Percentiles rank a stretch among this genome's conserved stretches.
Conservation (phyloP, 2,329 filamentous ascomycete species). For the Cercospora canescens region DNA sequence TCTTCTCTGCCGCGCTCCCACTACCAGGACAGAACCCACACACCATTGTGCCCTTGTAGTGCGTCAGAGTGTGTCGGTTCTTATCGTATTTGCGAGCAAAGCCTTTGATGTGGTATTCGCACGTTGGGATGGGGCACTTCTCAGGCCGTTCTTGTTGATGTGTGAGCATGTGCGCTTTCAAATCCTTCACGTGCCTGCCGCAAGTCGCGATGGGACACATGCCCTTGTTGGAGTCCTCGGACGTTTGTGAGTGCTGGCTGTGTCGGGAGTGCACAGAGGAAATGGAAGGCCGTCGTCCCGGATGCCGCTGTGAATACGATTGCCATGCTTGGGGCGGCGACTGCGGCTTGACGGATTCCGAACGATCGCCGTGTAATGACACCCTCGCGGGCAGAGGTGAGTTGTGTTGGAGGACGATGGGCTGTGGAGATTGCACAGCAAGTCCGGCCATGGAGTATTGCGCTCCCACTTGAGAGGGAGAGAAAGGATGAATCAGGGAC, state of each 20-base stretch:
- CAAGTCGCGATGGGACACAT: slow-evolving; percentile 82
- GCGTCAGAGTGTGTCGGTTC: slow-evolving; percentile 88
- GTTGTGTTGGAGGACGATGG: slow-evolving; percentile 49
- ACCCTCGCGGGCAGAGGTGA: slow-evolving; percentile 65
- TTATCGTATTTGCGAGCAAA: slow-evolving; percentile 97
- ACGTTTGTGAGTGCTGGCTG: slow-evolving; percentile 44
- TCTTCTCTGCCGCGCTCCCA: slow-evolving; percentile 87
- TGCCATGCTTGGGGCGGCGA: slow-evolving; percentile 61
- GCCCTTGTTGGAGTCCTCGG: slow-evolving; percentile 58
- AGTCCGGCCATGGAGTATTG: slow-evolving; percentile 44
- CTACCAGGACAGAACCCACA: slow-evolving; percentile 92
- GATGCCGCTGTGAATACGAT: slow-evolving; percentile 45
- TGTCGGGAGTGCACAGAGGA: slow-evolving; percentile 70
- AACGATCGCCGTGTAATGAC: slow-evolving; percentile 46
- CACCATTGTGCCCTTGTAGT: slow-evolving; percentile 97
- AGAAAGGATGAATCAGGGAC: slow-evolving; percentile 57
- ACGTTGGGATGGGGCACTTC: slow-evolving; percentile 89
- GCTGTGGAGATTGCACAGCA: slow-evolving; percentile 39
- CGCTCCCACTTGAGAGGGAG: slow-evolving; percentile 41
- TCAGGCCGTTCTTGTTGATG: slow-evolving; percentile 89
- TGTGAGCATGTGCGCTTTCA: slow-evolving; percentile 92
- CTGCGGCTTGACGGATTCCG: slow-evolving; percentile 43
- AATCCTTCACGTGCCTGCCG: slow-evolving; percentile 82
- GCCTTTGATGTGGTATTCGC: slow-evolving; percentile 88
- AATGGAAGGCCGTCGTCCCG: slow-evolving; percentile 64